Percentiles rank a stretch among this genome's conserved stretches.
phyloP scores from a whole-genome alignment of 495 filamentous ascomycete genomes.

The Neurospora sp. region DNA sequence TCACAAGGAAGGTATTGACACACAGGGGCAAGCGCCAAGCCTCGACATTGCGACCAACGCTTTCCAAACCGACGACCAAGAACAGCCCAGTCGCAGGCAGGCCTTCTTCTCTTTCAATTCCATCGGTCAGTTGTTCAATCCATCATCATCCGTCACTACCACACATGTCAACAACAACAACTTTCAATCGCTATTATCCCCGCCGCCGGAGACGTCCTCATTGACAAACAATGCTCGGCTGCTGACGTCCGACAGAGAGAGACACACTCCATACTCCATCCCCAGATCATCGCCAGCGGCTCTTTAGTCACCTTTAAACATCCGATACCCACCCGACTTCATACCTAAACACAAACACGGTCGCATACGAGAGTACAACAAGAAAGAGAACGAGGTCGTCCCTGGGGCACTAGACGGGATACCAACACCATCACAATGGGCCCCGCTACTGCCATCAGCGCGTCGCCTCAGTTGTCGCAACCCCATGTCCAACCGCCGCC shows the following conservation, averaged over 20 bases:
- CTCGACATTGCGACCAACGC: background rate
- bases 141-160: background rate
- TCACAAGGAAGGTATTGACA: background rate
- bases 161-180: background rate
- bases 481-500: constrained; percentile 8
- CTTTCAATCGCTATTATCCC: background rate
- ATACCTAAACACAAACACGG: background rate
- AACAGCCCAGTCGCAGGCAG: too few relatives aligned
- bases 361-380: background rate
- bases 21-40: background rate
- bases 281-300: background rate
- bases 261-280: background rate
- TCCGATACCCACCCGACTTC: background rate
- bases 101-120: background rate
- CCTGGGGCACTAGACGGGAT: background rate
- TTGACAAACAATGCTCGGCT: background rate
- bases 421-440: background rate
- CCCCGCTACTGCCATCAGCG: constrained; percentile 5
- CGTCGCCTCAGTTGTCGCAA: constrained; percentile 26
- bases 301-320: background rate
- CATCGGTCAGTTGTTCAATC: background rate
- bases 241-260: background rate
- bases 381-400: background rate
- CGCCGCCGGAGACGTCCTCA: background rate
- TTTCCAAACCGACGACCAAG: background rate